phyloP scores from a whole-genome alignment of 306 rosid genomes.

The Hippophae gyantsensis region DNA sequence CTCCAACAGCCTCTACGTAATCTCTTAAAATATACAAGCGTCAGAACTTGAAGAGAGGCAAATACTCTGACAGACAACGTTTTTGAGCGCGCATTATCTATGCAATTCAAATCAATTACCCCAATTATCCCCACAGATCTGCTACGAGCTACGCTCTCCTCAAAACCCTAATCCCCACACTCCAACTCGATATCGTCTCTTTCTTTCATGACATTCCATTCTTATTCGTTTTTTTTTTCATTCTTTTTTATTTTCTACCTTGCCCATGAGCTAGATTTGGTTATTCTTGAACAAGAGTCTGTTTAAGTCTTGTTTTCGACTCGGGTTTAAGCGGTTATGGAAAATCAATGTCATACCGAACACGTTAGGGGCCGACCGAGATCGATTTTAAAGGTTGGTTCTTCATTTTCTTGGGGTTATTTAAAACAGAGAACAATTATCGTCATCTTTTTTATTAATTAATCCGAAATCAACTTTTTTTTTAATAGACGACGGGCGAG shows the following conservation, averaged over 20 bases:
- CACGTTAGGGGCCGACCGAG: slow-evolving; percentile 8
- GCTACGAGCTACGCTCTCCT: not conserved
- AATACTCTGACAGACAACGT: too few species aligned
- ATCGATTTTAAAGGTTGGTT: slow-evolving; percentile 44
- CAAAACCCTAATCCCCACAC: slow-evolving; percentile 23
- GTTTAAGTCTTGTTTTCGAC: slow-evolving; percentile 8
- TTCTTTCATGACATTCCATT: not conserved
- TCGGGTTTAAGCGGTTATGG: slow-evolving; percentile 27
- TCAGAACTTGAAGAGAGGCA: not conserved
- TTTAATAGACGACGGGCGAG: slow-evolving; percentile 20
- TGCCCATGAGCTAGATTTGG: slow-evolving; percentile 2
- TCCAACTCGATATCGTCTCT: not conserved
- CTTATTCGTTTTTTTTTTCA: not conserved
- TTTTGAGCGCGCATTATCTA: not conserved
- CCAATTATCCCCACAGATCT: slow-evolving; percentile 6
- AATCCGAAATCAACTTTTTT: slow-evolving; percentile 21
- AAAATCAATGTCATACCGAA: slow-evolving; percentile 23
- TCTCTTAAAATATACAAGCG: not conserved
- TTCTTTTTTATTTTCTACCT: not conserved
- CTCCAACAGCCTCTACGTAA: not conserved
- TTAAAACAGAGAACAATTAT: not conserved
- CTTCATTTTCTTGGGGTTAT: slow-evolving; percentile 5
- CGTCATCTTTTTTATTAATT: not conserved
- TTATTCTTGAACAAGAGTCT: not conserved
- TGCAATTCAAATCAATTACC: slow-evolving; percentile 23